Evolutionary conservation across 768 basidiomycete genomes (phyloP), one percentile per base, ranked within the genome.

Genomic region (Chalciporus pseudorubinellus): DNA sequence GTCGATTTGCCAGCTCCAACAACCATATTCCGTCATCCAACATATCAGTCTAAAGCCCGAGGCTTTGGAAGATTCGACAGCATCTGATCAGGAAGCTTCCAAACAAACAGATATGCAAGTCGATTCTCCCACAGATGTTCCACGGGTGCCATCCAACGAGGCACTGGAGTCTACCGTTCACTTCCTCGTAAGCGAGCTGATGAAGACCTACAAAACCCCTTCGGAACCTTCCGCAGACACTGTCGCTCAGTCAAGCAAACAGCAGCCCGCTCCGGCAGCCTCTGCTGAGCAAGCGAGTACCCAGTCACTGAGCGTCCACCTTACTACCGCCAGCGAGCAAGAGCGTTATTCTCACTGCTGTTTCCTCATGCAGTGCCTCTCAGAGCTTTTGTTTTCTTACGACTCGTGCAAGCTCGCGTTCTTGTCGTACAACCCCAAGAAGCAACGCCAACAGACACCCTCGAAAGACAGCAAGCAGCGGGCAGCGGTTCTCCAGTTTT

Each of bases 321-420:
- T 48, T n/a, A 68, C 56, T 29, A 34, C 31, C 11, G 31, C 50
- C 49, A 53, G 50, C 44, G 60, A 63, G 41, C 61, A 60, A 50
- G 61, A 71, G 22, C 67, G 62, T 18, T 71, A 72, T 48, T 75
- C 71, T 69, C 90, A 89, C 60, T 74, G 80, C 14, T 89, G 85
- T 62, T 92, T 95, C 77, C 71, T 92, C 56, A 92, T 95, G 87
- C 90, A 94, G 65, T 88, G 85, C 58, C 74, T 98, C 41, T 91
- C 93, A 3, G 97, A 99, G 70, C 74, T 98, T 10, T 71, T 97
- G 12, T 92, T 95, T 54, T 98, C 93, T 12, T 99, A 98, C 61
- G 87, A 93, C 58, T 69, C 83, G 6, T 95, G 92, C 82, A 99
- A 98, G 69, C 65, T 84, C 21, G 84, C 88, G 6, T 92, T 99